Base-by-base conservation (phyloP, 2,329 filamentous ascomycete species). In the Ophiostoma fasciatum region DNA sequence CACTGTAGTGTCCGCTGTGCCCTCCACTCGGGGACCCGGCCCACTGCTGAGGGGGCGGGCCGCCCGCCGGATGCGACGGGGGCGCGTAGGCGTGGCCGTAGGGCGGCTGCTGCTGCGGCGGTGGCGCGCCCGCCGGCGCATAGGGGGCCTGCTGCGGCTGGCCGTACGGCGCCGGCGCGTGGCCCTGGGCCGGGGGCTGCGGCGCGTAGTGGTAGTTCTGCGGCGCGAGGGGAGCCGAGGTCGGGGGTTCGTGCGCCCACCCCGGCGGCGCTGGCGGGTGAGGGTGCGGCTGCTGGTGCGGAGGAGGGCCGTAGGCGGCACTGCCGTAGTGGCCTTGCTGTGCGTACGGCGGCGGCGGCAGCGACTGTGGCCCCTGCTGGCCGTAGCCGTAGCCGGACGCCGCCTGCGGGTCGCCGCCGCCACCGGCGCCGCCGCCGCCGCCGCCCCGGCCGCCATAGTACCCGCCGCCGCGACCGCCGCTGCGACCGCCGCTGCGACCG, bases 181-280 rank as follows among this genome's bases (percentile, higher is more conserved):
- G 57, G 43, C 61, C 57, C 46, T 51, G 56, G 31, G 54, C 54
- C 25, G 55, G 56, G 39, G 54, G 48, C 14, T 53, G 72, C 28
- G 65, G 64, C 27, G 68, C 62, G 48, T 72, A 75, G 51, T 73
- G 70, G 46, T 74, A 74, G 46, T 68, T 69, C 41, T 64, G 58
- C 22, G 65, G 54, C 33, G 68, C 61, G 23, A 74, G 54, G 28
- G 61, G 59, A 29, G 58, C n/a, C n/a, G n/a, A n/a, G n/a, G n/a
- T n/a, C n/a, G 32, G 32, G 18, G 23, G 32, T n/a, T 29, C 37
- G 9, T 39, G 40, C 2, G 14, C 39, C 37, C 57, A 51, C 21
- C 44, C 44, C 18, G 28, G 33, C 4, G 33, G 29, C 49, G 55
- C 6, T n/a, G n/a, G n/a, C n/a, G n/a, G n/a, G n/a, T n/a, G 50